phyloP scores from a whole-genome alignment of 768 basidiomycete species.

The Amanita thiersii region DNA sequence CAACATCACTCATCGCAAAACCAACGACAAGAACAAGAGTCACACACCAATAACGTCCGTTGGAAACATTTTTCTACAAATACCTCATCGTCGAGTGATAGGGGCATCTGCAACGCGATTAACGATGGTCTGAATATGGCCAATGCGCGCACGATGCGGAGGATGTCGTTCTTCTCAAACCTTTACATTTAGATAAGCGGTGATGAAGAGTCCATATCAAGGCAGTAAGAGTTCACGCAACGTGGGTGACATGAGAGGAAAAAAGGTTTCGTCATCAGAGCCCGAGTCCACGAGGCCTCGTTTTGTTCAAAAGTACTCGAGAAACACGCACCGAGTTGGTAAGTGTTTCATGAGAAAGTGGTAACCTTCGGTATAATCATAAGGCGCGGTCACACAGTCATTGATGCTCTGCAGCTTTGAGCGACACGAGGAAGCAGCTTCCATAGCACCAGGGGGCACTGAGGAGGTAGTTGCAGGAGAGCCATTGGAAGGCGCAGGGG shows the following conservation, averaged over 20 bases:
- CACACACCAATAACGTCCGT: slow-evolving; percentile 74
- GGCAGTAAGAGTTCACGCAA: slow-evolving; percentile 10
- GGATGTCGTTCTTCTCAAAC: slow-evolving; percentile 93
- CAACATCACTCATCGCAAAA: slow-evolving; percentile 12
- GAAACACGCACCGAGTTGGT: slow-evolving; percentile 58
- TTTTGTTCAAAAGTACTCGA: slow-evolving; percentile 23
- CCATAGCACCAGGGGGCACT: slow-evolving; percentile 28
- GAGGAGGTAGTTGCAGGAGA: slow-evolving; percentile 34
- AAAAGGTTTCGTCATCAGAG: slow-evolving; percentile 26
- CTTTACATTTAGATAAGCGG: slow-evolving; percentile 31
- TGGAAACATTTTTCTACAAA: slow-evolving; percentile 97
- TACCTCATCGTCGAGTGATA: slow-evolving; percentile 92
- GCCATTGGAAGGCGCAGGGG: slow-evolving; percentile 29
- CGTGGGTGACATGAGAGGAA: slow-evolving; percentile 17
- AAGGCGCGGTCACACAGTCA: slow-evolving; percentile 66
- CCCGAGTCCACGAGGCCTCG: slow-evolving; percentile 35
- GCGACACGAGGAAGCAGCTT: slow-evolving; percentile 21
- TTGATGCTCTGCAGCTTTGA: slow-evolving; percentile 49
- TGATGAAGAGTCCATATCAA: slow-evolving; percentile 11
- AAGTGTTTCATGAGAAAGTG: slow-evolving; percentile 96
- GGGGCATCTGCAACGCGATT: slow-evolving; percentile 96
- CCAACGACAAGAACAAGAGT: slow-evolving; percentile 5
- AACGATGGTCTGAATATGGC: slow-evolving; percentile 95
- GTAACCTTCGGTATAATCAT: slow-evolving; percentile 95
- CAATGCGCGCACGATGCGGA: slow-evolving; percentile 89